phyloP scores from a whole-genome alignment of 495 filamentous ascomycete genomes.

The Recurvomyces mirabilis region DNA sequence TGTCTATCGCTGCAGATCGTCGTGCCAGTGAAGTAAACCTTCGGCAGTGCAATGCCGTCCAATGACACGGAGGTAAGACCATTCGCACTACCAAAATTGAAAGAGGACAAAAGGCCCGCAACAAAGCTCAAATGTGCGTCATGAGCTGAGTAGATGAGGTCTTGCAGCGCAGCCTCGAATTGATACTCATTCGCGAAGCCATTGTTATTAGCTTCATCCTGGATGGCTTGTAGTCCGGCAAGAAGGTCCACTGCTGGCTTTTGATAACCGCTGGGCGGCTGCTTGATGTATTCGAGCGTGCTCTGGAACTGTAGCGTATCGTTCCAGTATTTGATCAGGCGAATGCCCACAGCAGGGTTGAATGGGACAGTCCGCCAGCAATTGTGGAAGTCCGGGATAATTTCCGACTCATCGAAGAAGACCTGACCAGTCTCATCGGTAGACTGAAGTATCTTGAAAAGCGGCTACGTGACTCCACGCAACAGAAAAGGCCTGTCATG shows the following conservation, averaged over 20 bases:
- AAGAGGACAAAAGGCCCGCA: constrained; percentile 35
- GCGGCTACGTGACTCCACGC: background rate
- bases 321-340: constrained; percentile 44
- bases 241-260: constrained; percentile 43
- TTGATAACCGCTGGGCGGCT: constrained; percentile 44
- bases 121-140: constrained; percentile 37
- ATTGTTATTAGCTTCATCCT: constrained; percentile 31
- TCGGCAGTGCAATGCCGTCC: too few relatives aligned
- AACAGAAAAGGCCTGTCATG: too few relatives aligned
- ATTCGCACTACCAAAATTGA: constrained; percentile 37
- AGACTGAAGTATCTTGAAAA: background rate
- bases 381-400: constrained; percentile 2
- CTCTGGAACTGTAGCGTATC: constrained; percentile 48
- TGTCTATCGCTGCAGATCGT: too few relatives aligned
- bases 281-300: constrained; percentile 43
- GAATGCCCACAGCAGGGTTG: constrained; percentile 37
- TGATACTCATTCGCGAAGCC: constrained; percentile 39
- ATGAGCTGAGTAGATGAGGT: constrained; percentile 33
- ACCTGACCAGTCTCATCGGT: background rate
- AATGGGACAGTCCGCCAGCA: constrained; percentile 42
- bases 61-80: constrained; percentile 37
- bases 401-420: background rate
- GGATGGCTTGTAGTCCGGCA: constrained; percentile 35
- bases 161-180: constrained; percentile 40
- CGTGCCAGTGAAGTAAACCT: too few relatives aligned